phyloP scores from a whole-genome alignment of 1,284 basidiomycete species.

The Meripilus lineatus region DNA sequence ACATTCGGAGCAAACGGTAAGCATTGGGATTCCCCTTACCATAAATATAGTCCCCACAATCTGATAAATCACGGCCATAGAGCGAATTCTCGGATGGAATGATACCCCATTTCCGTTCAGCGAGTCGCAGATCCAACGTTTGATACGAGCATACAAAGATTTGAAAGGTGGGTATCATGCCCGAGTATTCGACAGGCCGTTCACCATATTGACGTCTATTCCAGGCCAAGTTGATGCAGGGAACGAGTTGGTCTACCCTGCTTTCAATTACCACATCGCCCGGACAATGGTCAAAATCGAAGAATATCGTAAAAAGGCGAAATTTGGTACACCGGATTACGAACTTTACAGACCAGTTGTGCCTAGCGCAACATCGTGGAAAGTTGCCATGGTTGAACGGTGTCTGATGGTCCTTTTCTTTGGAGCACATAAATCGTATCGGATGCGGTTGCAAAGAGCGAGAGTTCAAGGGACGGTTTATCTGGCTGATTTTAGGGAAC shows the following conservation, averaged over 20 bases:
- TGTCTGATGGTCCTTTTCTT: slow-evolving; percentile 12
- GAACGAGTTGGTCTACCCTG: too few relatives aligned
- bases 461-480: slow-evolving; percentile 11
- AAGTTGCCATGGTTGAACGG: slow-evolving; percentile 10
- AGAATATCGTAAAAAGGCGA: slow-evolving; percentile 8
- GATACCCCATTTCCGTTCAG: slow-evolving; percentile 13
- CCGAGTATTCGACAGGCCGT: too few relatives aligned
- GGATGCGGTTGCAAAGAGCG: slow-evolving; percentile 14
- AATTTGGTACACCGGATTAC: slow-evolving; percentile 8
- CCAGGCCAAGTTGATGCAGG: too few relatives aligned
- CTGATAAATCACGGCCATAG: not conserved
- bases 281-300: slow-evolving; percentile 16
- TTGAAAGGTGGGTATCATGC: slow-evolving; percentile 2
- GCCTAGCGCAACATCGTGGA: slow-evolving; percentile 1
- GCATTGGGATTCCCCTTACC: too few relatives aligned
- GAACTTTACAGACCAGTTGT: slow-evolving; percentile 8
- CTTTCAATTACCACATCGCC: slow-evolving; percentile 15
- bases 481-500: slow-evolving; percentile 8
- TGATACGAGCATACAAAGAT: slow-evolving; percentile 13
- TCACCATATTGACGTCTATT: too few relatives aligned
- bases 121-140: slow-evolving; percentile 11
- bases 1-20: slow-evolving; percentile 18
- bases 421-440: slow-evolving; percentile 16
- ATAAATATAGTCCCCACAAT: not conserved
- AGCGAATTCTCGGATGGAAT: slow-evolving; percentile 11